Conservation (phyloP, 495 filamentous ascomycete genomes). For the Podospora fimiseda region DNA sequence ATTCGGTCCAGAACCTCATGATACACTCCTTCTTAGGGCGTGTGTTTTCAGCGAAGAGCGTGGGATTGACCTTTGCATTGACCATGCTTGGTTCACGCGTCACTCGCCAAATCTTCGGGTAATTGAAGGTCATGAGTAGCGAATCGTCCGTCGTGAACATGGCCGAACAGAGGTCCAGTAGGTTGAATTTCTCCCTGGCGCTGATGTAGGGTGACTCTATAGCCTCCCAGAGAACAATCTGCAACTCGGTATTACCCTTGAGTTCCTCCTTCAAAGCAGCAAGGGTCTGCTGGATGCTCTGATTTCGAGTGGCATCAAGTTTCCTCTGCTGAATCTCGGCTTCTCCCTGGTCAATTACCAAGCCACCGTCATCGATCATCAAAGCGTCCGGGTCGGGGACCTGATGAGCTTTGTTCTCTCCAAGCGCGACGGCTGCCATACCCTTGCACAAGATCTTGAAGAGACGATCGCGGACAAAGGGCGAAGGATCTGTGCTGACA, state of each 20-base stretch:
- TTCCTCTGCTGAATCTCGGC: slow-evolving; percentile 58
- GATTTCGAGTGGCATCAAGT: slow-evolving; percentile 62
- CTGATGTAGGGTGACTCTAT: slow-evolving; percentile 61
- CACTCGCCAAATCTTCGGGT: slow-evolving; percentile 66
- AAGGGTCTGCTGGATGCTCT: slow-evolving; percentile 70
- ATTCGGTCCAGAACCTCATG: slow-evolving; percentile 28
- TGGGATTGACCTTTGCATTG: neutral
- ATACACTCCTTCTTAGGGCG: slow-evolving; percentile 21
- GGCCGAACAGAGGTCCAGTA: slow-evolving; percentile 68
- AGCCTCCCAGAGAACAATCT: slow-evolving; percentile 70
- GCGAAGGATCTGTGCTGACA: slow-evolving; percentile 71
- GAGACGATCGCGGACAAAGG: slow-evolving; percentile 67
- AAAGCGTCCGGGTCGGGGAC: slow-evolving; percentile 10
- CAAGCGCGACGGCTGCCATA: slow-evolving; percentile 75
- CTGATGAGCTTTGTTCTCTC: slow-evolving; percentile 43
- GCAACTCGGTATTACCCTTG: slow-evolving; percentile 52
- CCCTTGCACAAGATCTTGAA: slow-evolving; percentile 61
- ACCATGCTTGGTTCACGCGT: slow-evolving; percentile 34
- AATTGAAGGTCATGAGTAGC: slow-evolving; percentile 56
- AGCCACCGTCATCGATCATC: slow-evolving; percentile 42
- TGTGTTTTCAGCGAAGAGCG: neutral
- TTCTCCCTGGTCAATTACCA: slow-evolving; percentile 71
- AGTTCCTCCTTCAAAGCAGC: slow-evolving; percentile 68
- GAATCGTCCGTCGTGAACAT: slow-evolving; percentile 63
- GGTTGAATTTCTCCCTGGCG: slow-evolving; percentile 64